Evolutionary conservation across 1,284 basidiomycete species (phyloP).

Genomic region (Flammula alnicola): DNA sequence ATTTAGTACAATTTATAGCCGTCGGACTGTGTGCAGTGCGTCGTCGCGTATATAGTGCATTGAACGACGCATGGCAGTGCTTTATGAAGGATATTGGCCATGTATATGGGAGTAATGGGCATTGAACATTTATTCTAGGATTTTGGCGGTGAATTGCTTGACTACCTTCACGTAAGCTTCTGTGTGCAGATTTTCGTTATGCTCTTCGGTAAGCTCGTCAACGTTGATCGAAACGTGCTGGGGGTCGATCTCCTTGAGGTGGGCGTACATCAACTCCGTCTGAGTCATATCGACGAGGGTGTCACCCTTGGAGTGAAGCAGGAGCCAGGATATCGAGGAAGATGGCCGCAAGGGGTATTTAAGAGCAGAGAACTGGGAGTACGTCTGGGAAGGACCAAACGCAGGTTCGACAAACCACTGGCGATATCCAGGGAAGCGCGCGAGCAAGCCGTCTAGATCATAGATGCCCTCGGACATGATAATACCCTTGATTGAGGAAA

Average conservation of each 20-base stretch:
- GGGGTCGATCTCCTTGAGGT: conserved; percentile 44
- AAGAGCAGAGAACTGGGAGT: conserved; percentile 53
- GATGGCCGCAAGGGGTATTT: conserved; percentile 37
- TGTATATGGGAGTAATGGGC: too few relatives aligned
- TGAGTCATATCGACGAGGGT: conserved; percentile 67
- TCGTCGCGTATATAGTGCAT: too few relatives aligned
- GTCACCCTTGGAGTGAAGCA: conserved; percentile 77
- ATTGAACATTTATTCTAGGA: too few relatives aligned
- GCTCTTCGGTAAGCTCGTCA: conserved; percentile 53
- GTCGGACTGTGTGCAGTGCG: too few relatives aligned
- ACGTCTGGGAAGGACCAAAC: conserved; percentile 56
- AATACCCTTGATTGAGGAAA: conserved; percentile 55
- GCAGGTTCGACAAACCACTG: conserved; percentile 67
- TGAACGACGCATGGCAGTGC: too few relatives aligned
- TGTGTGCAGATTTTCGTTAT: conserved; percentile 45
- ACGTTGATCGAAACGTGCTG: conserved; percentile 44
- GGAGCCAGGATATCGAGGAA: conserved; percentile 59
- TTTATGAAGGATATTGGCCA: too few relatives aligned
- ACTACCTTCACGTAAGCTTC: conserved; percentile 5
- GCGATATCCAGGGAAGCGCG: conserved; percentile 64
- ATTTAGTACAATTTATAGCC: too few relatives aligned
- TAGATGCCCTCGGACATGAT: conserved; percentile 77
- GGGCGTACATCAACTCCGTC: conserved; percentile 59
- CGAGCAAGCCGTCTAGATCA: conserved; percentile 66
- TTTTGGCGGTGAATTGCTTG: too few relatives aligned